Percentiles rank a stretch among this genome's conserved stretches.
Conservation (phyloP, 768 basidiomycete species). For the Lepiota brunneoincarnata region DNA sequence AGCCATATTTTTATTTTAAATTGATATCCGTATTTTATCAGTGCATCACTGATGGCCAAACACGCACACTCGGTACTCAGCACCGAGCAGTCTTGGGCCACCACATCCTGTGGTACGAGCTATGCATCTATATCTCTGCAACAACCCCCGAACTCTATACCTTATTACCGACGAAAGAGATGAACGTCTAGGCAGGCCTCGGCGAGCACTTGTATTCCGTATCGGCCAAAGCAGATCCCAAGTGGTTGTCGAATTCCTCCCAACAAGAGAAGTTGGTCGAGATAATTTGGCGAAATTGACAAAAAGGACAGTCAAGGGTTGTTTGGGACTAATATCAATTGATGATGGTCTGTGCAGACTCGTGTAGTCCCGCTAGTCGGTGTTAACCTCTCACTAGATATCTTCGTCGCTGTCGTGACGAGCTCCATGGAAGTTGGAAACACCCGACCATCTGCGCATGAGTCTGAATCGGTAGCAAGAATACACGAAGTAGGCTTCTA, state of each 20-base stretch:
- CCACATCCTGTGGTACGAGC: constrained; percentile 5
- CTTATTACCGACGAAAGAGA: constrained; percentile 71
- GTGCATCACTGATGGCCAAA: background rate
- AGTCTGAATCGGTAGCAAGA: constrained; percentile 69
- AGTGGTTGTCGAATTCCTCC: constrained; percentile 85
- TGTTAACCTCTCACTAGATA: constrained; percentile 45
- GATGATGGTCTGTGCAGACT: constrained; percentile 52
- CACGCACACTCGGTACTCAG: constrained; percentile 1
- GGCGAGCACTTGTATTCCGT: constrained; percentile 70
- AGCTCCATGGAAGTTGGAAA: constrained; percentile 75
- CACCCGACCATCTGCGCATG: constrained; percentile 54
- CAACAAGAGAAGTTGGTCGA: constrained; percentile 69
- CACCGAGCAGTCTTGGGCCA: background rate
- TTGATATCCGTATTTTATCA: background rate
- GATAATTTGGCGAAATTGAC: constrained; percentile 61
- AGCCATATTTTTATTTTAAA: background rate
- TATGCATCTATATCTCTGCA: constrained; percentile 78
- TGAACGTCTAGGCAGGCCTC: constrained; percentile 57
- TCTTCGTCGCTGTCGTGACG: constrained; percentile 83
- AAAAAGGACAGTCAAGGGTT: constrained; percentile 75
- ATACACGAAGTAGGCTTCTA: constrained; percentile 91
- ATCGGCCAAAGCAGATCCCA: constrained; percentile 53
- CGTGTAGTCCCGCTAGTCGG: constrained; percentile 1
- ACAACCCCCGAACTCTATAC: constrained; percentile 66
- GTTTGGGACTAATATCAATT: constrained; percentile 76